Evolutionary conservation across 73 alveolate genomes (phyloP).

Genomic region (Effrenium voratum): DNA sequence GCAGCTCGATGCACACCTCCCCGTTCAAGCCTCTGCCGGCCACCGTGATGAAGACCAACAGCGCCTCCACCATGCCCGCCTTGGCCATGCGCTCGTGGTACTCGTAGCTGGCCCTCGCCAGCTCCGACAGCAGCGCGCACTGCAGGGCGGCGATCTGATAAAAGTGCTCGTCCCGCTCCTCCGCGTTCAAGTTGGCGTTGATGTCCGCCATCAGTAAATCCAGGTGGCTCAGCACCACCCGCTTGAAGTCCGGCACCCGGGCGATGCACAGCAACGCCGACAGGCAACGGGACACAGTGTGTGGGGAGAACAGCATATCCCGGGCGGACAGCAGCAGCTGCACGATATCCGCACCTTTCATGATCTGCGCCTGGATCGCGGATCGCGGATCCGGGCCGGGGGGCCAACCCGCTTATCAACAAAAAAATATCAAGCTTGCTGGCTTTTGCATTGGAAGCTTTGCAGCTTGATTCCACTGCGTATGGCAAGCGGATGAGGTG

Average conservation of each 20-base stretch:
- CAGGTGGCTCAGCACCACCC: slow-evolving; percentile 67
- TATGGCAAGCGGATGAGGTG: no score
- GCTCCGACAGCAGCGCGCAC: slow-evolving; percentile 82
- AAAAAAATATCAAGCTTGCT: no score
- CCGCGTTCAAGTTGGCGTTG: slow-evolving; percentile 69
- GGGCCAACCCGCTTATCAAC: no score
- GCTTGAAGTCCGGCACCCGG: slow-evolving; percentile 82
- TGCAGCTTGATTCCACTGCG: no score
- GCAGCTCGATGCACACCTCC: slow-evolving; percentile 75
- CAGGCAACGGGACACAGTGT: slow-evolving; percentile 72
- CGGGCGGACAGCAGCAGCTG: slow-evolving; percentile 76
- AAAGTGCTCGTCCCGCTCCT: slow-evolving; percentile 84
- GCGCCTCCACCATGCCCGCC: slow-evolving; percentile 64
- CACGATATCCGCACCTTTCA: slow-evolving; percentile 84
- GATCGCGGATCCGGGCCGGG: neutral
- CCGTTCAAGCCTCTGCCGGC: slow-evolving; percentile 57
- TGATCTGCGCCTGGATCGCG: slow-evolving; percentile 53
- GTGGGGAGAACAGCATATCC: slow-evolving; percentile 86
- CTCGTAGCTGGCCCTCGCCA: slow-evolving; percentile 78
- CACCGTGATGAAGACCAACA: slow-evolving; percentile 85
- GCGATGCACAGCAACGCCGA: slow-evolving; percentile 78
- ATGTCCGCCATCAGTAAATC: slow-evolving; percentile 84
- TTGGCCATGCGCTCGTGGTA: slow-evolving; percentile 37
- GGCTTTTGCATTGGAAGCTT: no score
- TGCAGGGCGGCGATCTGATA: slow-evolving; percentile 82